Evolutionary conservation across 306 rosid species (phyloP).

Genomic region (Fragaria ananassa): DNA sequence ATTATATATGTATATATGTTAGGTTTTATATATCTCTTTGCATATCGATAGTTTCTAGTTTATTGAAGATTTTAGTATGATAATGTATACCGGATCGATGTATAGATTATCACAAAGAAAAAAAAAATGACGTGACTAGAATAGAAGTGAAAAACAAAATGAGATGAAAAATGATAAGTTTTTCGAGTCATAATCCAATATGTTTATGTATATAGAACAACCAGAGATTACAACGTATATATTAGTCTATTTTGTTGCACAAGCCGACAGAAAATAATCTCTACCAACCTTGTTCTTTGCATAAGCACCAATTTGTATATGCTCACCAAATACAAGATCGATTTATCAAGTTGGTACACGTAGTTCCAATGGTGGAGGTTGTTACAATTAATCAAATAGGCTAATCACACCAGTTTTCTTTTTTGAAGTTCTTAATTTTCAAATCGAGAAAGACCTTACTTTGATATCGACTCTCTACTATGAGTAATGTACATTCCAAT

Average conservation of each 20-base stretch:
- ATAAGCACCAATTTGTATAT: conserved; percentile 22
- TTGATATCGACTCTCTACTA: neutral
- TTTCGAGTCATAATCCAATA: neutral
- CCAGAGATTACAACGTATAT: neutral
- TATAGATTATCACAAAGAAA: neutral
- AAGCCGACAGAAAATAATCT: neutral
- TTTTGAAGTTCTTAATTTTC: neutral
- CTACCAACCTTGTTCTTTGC: conserved; percentile 19
- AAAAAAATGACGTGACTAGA: neutral
- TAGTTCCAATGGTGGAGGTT: conserved; percentile 29
- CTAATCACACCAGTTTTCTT: conserved; percentile 1
- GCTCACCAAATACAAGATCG: conserved; percentile 18
- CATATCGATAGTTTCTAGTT: neutral
- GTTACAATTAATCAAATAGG: conserved; percentile 24
- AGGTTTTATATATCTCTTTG: neutral
- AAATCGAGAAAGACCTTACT: neutral
- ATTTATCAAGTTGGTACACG: conserved; percentile 19
- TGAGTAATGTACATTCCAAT: neutral
- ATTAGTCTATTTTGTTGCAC: neutral
- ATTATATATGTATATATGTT: neutral
- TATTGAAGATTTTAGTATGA: neutral
- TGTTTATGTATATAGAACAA: neutral
- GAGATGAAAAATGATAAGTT: neutral
- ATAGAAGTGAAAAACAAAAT: neutral
- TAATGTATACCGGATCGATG: neutral